Evolutionary conservation across 2,329 filamentous ascomycete species (phyloP), one percentile per base, ranked within the genome.

Genomic region (Graphiopsis chlorocephala): DNA sequence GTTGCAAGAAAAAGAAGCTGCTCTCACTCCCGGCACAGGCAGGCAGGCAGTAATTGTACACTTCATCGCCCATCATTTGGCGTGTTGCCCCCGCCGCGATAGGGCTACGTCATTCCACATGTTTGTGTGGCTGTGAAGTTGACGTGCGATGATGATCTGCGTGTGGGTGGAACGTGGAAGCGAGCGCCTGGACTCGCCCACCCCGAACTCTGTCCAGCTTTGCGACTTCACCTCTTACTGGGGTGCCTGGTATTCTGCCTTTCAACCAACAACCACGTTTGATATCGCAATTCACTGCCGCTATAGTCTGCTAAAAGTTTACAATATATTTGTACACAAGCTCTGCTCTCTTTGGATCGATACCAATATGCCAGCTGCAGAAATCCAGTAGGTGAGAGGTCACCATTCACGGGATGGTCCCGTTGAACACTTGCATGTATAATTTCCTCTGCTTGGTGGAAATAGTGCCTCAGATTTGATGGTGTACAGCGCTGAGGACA

Each of bases 191-290:
- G 28, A n/a, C 29, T 53, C 48, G 23, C 48, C 25, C 48, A 28
- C 14, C 48, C 50, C 12, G 50, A 53, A 53, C 50, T 53, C 50
- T 53, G 50, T 53, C 50, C 50, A 53, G 50, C 50, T 53, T 53
- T 31, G n/a, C 50, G 26, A 53, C 50, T 20, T 53, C 50, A 53
- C 50, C 26, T 53, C 28, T n/a, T 31, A 7, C 50, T 3, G 31
- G 17, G 25, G 26, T 28, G 15, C 15, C 50, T 31, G 4, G 50
- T 11, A 20, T 11, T 45, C 38, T 3, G 5, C 23, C 1, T 4
- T 20, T 20, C 38, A n/a, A 4, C 38, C 38, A 45, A 23, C 8
- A 4, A 20, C n/a, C n/a, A 20, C 8, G 1, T 4, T 6, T 20
- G 4, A 45, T 45, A 20, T 4, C n/a, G n/a, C 38, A 45, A 7